phyloP scores from a whole-genome alignment of 352 stramenopile genomes.

The Pythium insidiosum region DNA sequence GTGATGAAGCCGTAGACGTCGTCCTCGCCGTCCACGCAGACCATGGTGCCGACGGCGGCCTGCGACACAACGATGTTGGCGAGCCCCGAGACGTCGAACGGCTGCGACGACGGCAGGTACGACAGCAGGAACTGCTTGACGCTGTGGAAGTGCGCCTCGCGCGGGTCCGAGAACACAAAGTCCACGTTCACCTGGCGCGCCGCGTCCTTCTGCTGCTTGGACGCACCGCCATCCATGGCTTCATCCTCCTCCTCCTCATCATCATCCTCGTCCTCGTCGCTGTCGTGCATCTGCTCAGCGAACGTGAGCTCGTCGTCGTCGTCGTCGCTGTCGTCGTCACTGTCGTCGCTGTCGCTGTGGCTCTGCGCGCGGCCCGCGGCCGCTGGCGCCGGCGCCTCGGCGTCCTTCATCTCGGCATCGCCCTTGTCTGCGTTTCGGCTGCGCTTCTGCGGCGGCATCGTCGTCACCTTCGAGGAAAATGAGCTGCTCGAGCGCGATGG shows the following conservation, averaged over 20 bases:
- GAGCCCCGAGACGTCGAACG: constrained; percentile 77
- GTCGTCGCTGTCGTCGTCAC: constrained; percentile 34
- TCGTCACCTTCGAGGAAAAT: no score
- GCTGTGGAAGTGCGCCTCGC: constrained; percentile 78
- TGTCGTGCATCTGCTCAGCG: no score
- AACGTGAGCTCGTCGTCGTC: constrained; percentile 17
- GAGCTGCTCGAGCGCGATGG: neutral
- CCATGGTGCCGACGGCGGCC: constrained; percentile 68
- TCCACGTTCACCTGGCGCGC: constrained; percentile 58
- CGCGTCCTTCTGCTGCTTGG: neutral
- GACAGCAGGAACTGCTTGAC: constrained; percentile 78
- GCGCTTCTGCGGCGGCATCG: constrained; percentile 30
- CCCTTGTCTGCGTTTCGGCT: constrained; percentile 17
- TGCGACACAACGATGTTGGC: constrained; percentile 70
- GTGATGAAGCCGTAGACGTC: no score
- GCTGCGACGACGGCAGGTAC: constrained; percentile 66
- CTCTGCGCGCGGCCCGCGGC: neutral
- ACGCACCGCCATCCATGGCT: constrained; percentile 8
- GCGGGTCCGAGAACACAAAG: constrained; percentile 79
- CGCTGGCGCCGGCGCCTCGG: neutral
- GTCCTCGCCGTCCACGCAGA: constrained; percentile 68
- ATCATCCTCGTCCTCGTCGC: constrained; percentile 46
- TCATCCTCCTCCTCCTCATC: constrained; percentile 50
- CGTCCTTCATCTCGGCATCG: constrained; percentile 19
- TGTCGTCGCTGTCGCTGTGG: constrained; percentile 31